These are phyloP conservation scores for Geotrichum candidum DNA, from an alignment of 1,139 yeast species.

Conservation along the genomic window DNA sequence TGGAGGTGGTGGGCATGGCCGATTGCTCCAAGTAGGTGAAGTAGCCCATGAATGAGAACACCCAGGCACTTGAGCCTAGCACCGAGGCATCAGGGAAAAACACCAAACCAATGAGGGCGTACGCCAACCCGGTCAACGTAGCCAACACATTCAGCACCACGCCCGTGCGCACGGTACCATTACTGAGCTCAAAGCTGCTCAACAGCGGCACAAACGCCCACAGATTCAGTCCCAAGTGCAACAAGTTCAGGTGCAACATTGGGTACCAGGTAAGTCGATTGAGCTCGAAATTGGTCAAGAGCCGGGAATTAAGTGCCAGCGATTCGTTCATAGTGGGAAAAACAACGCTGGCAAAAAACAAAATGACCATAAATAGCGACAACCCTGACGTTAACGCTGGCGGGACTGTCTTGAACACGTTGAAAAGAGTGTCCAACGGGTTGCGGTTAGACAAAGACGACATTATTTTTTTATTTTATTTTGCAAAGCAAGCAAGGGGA, in stretches of 20 bases:
- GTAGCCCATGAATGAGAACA: slow-evolving; percentile 63
- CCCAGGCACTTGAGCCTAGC: slow-evolving; percentile 70
- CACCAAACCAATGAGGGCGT: slow-evolving; percentile 50
- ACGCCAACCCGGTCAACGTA: slow-evolving; percentile 62
- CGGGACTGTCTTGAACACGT: slow-evolving; percentile 28
- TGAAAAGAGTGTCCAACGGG: slow-evolving; percentile 10
- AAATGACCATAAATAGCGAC: slow-evolving; percentile 46
- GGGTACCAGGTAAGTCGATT: slow-evolving; percentile 70
- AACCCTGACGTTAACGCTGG: slow-evolving; percentile 70
- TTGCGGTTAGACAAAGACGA: slow-evolving; percentile 5
- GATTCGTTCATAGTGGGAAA: slow-evolving; percentile 35
- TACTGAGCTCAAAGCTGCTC: slow-evolving; percentile 55
- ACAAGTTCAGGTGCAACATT: slow-evolving; percentile 53
- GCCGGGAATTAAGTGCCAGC: slow-evolving; percentile 48
- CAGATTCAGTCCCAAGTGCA: slow-evolving; percentile 64
- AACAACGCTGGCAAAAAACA: slow-evolving; percentile 36
- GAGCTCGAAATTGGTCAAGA: slow-evolving; percentile 52
- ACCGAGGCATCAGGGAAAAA: slow-evolving; percentile 52
- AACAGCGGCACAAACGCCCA: slow-evolving; percentile 58
- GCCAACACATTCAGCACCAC: slow-evolving; percentile 69
- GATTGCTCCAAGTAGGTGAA: slow-evolving; percentile 56
- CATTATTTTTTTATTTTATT: background rate
- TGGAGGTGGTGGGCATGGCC: slow-evolving; percentile 41
- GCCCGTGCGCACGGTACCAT: slow-evolving; percentile 88
- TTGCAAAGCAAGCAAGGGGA: background rate